Evolutionary conservation across 768 basidiomycete species (phyloP).

Genomic region (Fomitopsis serialis): DNA sequence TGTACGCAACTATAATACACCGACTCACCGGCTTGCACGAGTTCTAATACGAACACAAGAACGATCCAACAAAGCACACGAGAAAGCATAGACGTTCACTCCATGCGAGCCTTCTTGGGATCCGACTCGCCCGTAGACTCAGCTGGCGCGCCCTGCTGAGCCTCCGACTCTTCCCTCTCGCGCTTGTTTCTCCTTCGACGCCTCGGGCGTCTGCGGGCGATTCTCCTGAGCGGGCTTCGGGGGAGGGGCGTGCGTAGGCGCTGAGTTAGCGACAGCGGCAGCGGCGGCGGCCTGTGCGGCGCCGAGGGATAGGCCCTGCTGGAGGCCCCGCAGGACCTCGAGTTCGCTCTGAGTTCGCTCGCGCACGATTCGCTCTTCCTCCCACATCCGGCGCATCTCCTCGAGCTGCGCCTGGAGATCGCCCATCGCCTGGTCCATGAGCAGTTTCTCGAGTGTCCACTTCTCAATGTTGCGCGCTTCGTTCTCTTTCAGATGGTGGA

Average conservation of each 20-base stretch:
- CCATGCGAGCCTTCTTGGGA: not conserved
- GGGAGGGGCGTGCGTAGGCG: not conserved
- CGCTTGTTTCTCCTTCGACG: conserved; percentile 14
- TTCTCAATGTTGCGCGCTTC: conserved; percentile 89
- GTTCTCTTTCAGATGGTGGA: conserved; percentile 86
- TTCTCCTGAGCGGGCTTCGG: not conserved
- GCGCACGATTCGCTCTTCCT: conserved; percentile 62
- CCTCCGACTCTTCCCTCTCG: conserved; percentile 13
- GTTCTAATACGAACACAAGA: no score
- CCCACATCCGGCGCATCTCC: conserved; percentile 77
- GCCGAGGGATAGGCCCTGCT: conserved; percentile 7
- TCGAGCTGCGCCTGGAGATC: conserved; percentile 81
- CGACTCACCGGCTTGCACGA: no score
- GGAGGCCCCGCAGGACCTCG: conserved; percentile 33
- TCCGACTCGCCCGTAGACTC: conserved; percentile 7
- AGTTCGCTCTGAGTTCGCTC: conserved; percentile 63
- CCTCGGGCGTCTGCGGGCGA: not conserved
- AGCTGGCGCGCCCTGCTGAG: conserved; percentile 20
- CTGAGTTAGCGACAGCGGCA: not conserved
- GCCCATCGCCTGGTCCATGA: conserved; percentile 92
- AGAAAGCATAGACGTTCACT: not conserved
- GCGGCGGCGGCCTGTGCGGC: not conserved
- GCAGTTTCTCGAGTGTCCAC: conserved; percentile 88
- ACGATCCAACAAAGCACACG: no score
- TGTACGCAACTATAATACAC: no score